Evolutionary conservation across 1,284 basidiomycete species (phyloP), one percentile per base, ranked within the genome.

Genomic region (Rhodotorula sp.): DNA sequence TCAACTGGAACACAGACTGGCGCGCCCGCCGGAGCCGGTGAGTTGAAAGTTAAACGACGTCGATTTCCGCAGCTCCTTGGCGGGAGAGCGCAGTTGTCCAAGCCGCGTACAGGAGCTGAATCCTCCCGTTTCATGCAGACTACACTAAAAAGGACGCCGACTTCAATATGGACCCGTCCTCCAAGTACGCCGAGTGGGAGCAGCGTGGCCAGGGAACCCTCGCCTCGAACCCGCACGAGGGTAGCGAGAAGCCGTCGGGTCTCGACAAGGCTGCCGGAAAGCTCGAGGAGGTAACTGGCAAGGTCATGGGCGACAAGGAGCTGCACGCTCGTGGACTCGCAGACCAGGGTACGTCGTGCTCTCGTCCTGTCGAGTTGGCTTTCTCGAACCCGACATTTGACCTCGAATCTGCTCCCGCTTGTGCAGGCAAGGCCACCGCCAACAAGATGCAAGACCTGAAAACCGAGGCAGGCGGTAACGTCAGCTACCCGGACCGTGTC

Each of bases 301-400:
- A 65, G 64, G 55, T 21, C 34, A 43, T 65, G 12, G 64, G 64
- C 19, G 64, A 65, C 48, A 43, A 28, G 26, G 64, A 66, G 43
- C 48, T 66, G 4, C 43, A 60, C 38, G 50, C 49, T 6, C 50
- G 59, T 49, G 64, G 64, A 23, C 7, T 26, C 23, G 28, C 38
- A 3, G 49, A 43, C 58, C 58, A 60, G 64, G 58, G 49, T 43
- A 43, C 21, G 49, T 26, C 10, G 2, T 16, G 4, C 12, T 7
- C 3, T 16, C 14, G 23, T n/a, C 38, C 10, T 0, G 1, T 21
- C 52, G n/a, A 10, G 23, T n/a, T 26, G 52, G 21, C 14, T 6
- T 15, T 21, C 52, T 26, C 23, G n/a, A n/a, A 54, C n/a, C n/a
- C 23, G n/a, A 26, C 52, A 7, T 26, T 15, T 54, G 23, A n/a